Base-by-base conservation (phyloP, 257 asterid genomes). In the Forsythia viridissima region DNA sequence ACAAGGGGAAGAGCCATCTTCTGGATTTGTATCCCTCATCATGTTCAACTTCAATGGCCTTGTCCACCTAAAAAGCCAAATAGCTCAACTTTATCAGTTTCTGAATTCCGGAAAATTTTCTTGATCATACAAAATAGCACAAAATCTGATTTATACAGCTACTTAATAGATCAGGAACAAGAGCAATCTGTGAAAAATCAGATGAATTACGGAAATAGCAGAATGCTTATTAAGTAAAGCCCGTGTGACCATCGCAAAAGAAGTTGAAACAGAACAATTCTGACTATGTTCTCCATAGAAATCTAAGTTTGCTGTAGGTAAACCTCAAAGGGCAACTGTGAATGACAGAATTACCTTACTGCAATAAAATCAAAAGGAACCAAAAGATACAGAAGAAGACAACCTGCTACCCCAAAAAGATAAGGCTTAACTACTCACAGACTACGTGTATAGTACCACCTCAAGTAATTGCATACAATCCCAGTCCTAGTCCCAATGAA, bases 41-140 rank as follows among this genome's bases (percentile, higher is more conserved):
- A 61, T 89, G 98, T 86, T 94, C 92, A 44, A 94, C 92, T 84
- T 86, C 86, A 52, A 85, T 71, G 41, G 97, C 88, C 76, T 84
- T 80, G 46, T 92, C 98, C 16, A 85, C 95, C 98, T 94, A 82
- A 48, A 76, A 15, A 43, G 68, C 51, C 71, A 20, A n/a, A 44
- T 3, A 63, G 69, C 5, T 63, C 30, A 63, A 24, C 69, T 8
- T 20, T 24, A 21, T n/a, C 68, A 59, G 68, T 59, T 59, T 55
- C 10, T 8, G 13, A 21, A 59, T 21, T 9, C 12, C 2, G 5
- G 12, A 9, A 59, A 8, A 20, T n/a, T 2, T 59, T 8, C 37
- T 59, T 59, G 18, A 55, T n/a, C 63, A 55, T 55, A 3, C 16
- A n/a, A 55, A 16, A 55, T 5, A 16, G 24, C 63, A 55, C 18